Evolutionary conservation across 768 basidiomycete species (phyloP).

Genomic region (Agaricus sinodeliciosus): DNA sequence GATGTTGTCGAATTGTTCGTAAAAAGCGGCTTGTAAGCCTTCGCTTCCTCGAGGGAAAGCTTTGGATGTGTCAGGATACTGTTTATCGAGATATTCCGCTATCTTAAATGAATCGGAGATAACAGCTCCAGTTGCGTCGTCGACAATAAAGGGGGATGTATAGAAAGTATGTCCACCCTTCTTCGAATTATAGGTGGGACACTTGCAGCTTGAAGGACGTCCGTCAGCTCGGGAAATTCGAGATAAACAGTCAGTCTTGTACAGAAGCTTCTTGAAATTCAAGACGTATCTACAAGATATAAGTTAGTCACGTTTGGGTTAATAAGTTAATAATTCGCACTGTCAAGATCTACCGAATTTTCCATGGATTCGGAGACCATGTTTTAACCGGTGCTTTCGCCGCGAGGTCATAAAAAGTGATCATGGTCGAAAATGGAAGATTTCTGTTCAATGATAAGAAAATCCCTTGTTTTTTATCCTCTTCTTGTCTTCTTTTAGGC

Average conservation of each 20-base stretch:
- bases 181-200: neutral
- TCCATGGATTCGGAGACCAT: conserved; percentile 9
- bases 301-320: too few relatives aligned
- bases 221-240: conserved; percentile 6
- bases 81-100: conserved; percentile 38
- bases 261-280: conserved; percentile 11
- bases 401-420: conserved; percentile 12
- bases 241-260: conserved; percentile 6
- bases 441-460: too few relatives aligned
- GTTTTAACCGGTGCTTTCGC: neutral
- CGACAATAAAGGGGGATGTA: conserved; percentile 17
- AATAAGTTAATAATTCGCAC: too few relatives aligned
- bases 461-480: too few relatives aligned
- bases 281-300: conserved; percentile 4
- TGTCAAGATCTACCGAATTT: conserved; percentile 3
- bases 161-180: conserved; percentile 2
- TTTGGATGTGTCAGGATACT: conserved; percentile 27
- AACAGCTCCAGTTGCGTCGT: conserved; percentile 28
- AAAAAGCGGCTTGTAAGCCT: conserved; percentile 1
- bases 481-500: too few relatives aligned
- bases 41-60: conserved; percentile 15
- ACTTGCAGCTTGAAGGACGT: neutral
- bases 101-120: conserved; percentile 36
- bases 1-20: neutral
- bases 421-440: too few relatives aligned